Base-by-base conservation (phyloP, 2,329 filamentous ascomycete species). In the Diaporthe amygdali region DNA sequence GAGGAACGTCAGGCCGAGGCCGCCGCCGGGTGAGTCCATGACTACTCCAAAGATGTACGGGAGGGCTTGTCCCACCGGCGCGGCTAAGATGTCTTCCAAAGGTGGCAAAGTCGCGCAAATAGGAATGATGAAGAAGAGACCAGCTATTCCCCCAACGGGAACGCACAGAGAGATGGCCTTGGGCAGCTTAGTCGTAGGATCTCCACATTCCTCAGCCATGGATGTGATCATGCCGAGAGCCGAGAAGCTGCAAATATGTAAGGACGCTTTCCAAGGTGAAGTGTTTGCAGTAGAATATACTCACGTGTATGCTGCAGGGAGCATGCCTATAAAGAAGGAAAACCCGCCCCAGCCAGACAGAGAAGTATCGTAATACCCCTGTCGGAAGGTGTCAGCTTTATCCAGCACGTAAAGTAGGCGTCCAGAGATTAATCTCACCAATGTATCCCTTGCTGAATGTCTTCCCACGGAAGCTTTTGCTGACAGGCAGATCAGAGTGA, bases 181-280 rank as follows among this genome's bases (percentile, higher is more conserved):
- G 0, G 88, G 87, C 0, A 90, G 79, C 74, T 87, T 87, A 27
- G 85, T 74, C 0, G 85, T 82, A 2, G 89, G 87, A 64, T 89
- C 82, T 9, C 82, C 77, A 46, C 86, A 88, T 77, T 91, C 89
- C 79, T 91, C 89, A 1, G 88, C 88, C 89, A 91, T 91, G 10
- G 86, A 86, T 0, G 87, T 84, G 68, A 91, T 87, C 89, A 91
- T 91, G 2, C 89, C 89, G 30, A 91, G 83, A 2, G 88, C 89
- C 0, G 86, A 86, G 75, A 90, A 90, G 0, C 78, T 82, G 44
- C 2, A 30, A 1, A 14, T 5, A 7, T n/a, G 20, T 69, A 3
- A 73, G 59, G 3, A 15, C 9, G n/a, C 1, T 12, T 25, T 12
- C 9, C 2, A n/a, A 14, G 15, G 0, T 1, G 1, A 22, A 12